Percentiles rank a stretch among this genome's conserved stretches.
Evolutionary conservation across 2,329 filamentous ascomycete species (phyloP).

Genomic region (Stemphylium vesicarium): DNA sequence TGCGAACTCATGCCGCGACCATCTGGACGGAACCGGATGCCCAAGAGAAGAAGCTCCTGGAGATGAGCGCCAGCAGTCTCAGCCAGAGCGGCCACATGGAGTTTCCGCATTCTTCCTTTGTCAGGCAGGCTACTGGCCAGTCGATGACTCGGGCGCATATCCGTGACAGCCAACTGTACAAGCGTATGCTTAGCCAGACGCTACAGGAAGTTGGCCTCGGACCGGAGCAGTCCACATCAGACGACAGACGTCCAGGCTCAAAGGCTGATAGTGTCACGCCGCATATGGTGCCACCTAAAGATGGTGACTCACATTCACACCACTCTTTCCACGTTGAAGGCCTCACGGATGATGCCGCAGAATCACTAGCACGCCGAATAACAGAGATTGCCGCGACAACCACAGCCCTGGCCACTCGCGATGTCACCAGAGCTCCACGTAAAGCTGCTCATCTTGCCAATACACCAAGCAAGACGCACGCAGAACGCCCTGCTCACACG

Average conservation of each 20-base stretch:
- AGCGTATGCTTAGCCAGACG: conserved; percentile 89
- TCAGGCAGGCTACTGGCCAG: conserved; percentile 36
- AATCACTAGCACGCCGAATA: conserved; percentile 80
- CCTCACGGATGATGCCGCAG: conserved; percentile 82
- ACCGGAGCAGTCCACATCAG: conserved; percentile 58
- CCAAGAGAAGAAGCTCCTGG: conserved; percentile 54
- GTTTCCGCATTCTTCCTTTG: conserved; percentile 38
- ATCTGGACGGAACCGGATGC: conserved; percentile 83
- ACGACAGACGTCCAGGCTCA: conserved; percentile 35
- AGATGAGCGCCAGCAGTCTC: conserved; percentile 47
- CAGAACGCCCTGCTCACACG: conserved; percentile 48
- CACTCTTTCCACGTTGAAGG: conserved; percentile 64
- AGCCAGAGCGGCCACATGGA: conserved; percentile 40
- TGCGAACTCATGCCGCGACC: conserved; percentile 92
- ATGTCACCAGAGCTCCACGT: conserved; percentile 65
- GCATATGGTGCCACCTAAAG: conserved; percentile 47
- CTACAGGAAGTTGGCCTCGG: conserved; percentile 79
- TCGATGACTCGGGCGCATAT: conserved; percentile 63
- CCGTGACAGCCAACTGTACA: conserved; percentile 87
- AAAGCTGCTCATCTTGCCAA: conserved; percentile 56
- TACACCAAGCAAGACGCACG: conserved; percentile 43
- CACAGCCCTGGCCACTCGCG: conserved; percentile 82
- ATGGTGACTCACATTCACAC: conserved; percentile 46
- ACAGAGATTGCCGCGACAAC: conserved; percentile 94
- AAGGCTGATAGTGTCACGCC: conserved; percentile 39